Base-by-base conservation (phyloP, 371 early-diverging fungal genomes). In the Nematocida homosporus region DNA sequence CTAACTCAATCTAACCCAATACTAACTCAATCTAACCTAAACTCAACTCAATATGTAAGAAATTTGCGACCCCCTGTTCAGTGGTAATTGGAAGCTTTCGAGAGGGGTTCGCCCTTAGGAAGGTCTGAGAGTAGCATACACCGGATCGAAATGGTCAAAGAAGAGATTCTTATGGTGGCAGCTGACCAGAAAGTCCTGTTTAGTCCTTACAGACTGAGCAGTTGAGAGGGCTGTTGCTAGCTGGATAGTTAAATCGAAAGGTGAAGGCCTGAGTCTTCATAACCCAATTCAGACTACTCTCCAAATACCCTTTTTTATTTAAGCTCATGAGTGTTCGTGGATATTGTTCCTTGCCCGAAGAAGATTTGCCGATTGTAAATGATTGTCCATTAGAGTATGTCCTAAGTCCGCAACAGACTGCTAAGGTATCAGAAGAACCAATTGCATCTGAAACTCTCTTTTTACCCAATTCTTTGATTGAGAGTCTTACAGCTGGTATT, bases 211-310 rank as follows among this genome's bases (percentile, higher is more conserved):
- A 35, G 13, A 32, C 56, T 16, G 6, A 29, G 44, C 75, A 57
- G 75, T 72, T 72, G 75, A 72, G 75, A 72, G 40, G 75, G 75
- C 60, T 72, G 75, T n/a, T 59, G 57, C 60, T 72, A 72, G 75
- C 75, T 42, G 75, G 50, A 72, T 72, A 72, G 75, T 72, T 56
- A 72, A 72, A 72, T 72, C 75, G 75, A 72, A 72, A 72, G 75
- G 75, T 72, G 63, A 55, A 44, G 30, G 53, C 18, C 56, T 16
- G 69, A 37, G 57, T 48, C 44, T 41, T 61, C 69, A 72, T 72
- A 72, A 72, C 75, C n/a, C 35, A 72, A 72, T 72, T 72, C 75
- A 72, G 75, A 72, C 75, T 72, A 72, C 75, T 72, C 75, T 72
- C 37, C 75, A 72, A 20, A 72, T 72, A 38, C 75, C 61, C 25